Base-by-base conservation (phyloP, 108 stramenopile genomes). In the Nannochloropsis granulata region DNA sequence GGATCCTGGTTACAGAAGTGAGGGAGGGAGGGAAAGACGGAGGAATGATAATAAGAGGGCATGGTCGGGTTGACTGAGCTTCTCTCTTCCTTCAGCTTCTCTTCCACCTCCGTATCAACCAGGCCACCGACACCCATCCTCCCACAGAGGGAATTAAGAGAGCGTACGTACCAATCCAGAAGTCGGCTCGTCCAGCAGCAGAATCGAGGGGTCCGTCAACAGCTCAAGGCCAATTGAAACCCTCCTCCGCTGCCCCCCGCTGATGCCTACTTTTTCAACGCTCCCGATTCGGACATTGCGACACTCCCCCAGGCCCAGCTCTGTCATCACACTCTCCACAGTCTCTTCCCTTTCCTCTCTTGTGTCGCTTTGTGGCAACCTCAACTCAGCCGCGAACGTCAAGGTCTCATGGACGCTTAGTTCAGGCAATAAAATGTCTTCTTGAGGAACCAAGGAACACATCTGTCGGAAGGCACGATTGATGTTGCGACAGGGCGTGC, bases 161-260 rank as follows among this genome's bases (percentile, higher is more conserved):
- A 34, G 34, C 34, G 34, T 34, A 34, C 34, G 34, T 34, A 43
- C 12, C 71, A 82, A 81, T 12, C 91, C 91, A 8, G 89, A 90
- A 23, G 90, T 90, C 7, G 90, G 89, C 85, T 91, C 90, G 86
- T 91, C 91, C 45, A 91, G 56, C 84, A 92, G 90, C 26, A 92
- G 88, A 81, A 91, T 44, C 25, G 43, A 23, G 23, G 91, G 90
- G 44, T 88, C 84, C 42, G 86, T 85, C 44, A 90, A 43, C 14
- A 90, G 83, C 43, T 90, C 93, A 44, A 96, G 82, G 16, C 92
- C 94, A 82, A 96, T 86, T 26, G 92, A 91, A 16, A 96, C 86
- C 8, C 95, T 85, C 16, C 93, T 82, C 83, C 92, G 92, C 86
- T 96, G 93, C 24, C 95, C 93, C 80, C 92, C 87, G 78, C 79